These are phyloP conservation scores for Cetraspora pellucida DNA, from an alignment of 192 early-diverging fungal species.

Conservation along the genomic window DNA sequence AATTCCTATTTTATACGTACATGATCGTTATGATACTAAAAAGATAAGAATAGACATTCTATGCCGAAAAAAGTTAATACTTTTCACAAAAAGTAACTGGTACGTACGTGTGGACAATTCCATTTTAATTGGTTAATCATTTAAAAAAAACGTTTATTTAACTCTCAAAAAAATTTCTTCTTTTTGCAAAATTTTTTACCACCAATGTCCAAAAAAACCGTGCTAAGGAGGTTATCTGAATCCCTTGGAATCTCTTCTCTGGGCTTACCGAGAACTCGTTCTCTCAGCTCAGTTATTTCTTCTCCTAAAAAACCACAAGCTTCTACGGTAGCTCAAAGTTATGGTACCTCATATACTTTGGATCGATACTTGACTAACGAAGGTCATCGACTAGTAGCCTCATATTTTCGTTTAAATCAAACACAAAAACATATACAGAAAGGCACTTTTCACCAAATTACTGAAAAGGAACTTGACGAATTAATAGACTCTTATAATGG, in stretches of 20 bases:
- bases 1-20: no score
- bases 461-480: conserved; percentile 19
- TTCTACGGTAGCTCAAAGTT: background rate
- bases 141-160: no score
- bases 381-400: conserved; percentile 10
- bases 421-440: conserved; percentile 18
- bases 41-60: no score
- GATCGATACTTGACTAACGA: conserved; percentile 21
- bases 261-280: background rate
- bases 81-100: no score
- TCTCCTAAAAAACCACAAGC: background rate
- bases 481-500: conserved; percentile 13
- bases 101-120: no score
- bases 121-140: no score
- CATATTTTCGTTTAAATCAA: conserved; percentile 8
- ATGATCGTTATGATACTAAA: no score
- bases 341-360: background rate
- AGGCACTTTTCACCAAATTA: conserved; percentile 8
- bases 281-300: background rate
- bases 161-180: no score
- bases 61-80: no score
- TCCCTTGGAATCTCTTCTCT: background rate
- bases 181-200: no score
- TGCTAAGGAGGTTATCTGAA: background rate
- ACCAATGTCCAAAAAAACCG: no score